Evolutionary conservation across 169 alveolate genomes (phyloP), one percentile per base, ranked within the genome.

Genomic region (Cryptosporidium tyzzeri): DNA sequence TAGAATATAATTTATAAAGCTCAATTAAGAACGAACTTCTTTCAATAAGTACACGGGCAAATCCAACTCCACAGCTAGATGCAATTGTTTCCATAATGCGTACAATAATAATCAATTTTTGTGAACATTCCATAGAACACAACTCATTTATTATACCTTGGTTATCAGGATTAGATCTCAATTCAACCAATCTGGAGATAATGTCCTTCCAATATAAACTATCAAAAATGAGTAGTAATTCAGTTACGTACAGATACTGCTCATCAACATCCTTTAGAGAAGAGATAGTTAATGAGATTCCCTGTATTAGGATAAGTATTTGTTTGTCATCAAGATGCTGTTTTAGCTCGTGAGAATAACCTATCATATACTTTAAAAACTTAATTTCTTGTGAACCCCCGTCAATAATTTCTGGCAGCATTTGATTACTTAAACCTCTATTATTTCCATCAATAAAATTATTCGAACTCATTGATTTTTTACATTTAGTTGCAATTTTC

Each of bases 401-500:
- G 31, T 65, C 89, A 21, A 65, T 44, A 50, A 21, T 62, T 31
- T 70, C 86, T 2, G 71, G 31, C 26, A 73, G 16, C 35, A 51
- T 55, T 29, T 51, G 68, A 31, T 80, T 67, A 31, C 44, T 29
- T 44, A 50, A 8, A 21, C 29, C 5, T 58, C 10, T 62, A 14
- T 35, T 35, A 29, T 59, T 62, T 14, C 68, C 67, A 58, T 67
- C 89, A 21, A 80, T 44, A 65, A 44, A 80, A 80, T 80, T 80
- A 80, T 80, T 80, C 35, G 68, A 44, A 44, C 80, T 29, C 87
- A 96, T 96, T 29, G 96, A 95, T 62, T 94, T 94, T 51, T 96
- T 97, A 92, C 99, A 97, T 71, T 96, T 97, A 71, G 95, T 93
- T 26, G 98, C 92, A 29, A 98, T 97, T 74, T 97, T 97, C 73